Percentiles rank a stretch among this genome's conserved stretches.
These are phyloP conservation scores for Gynandropsis gynandra DNA, from an alignment of 345 rosid species.

Conservation along the genomic window DNA sequence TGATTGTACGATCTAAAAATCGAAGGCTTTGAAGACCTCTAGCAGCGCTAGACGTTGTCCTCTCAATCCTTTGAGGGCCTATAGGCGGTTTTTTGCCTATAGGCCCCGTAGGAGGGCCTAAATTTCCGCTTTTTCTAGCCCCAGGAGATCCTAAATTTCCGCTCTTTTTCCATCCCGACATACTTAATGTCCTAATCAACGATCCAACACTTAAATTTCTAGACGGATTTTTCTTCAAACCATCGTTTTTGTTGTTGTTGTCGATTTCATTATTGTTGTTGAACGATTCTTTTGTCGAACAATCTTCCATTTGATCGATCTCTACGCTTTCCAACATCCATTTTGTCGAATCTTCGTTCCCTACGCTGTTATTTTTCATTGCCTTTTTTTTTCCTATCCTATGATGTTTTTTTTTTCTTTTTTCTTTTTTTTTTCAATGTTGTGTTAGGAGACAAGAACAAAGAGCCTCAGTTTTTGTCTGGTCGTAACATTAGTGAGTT, in stretches of 20 bases:
- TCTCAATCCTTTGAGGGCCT: conserved; percentile 31
- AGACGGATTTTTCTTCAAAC: conserved; percentile 20
- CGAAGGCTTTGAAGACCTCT: conserved; percentile 73
- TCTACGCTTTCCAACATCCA: conserved; percentile 63
- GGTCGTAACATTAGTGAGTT: conserved; percentile 20
- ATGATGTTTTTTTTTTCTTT: background rate
- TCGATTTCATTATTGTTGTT: conserved; percentile 4
- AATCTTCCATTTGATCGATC: conserved; percentile 43
- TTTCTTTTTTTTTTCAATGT: conserved; percentile 14
- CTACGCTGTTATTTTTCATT: conserved; percentile 19
- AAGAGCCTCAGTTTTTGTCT: conserved; percentile 17
- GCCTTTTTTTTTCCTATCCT: conserved; percentile 6
- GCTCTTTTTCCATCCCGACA: conserved; percentile 38
- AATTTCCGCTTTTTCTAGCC: conserved; percentile 18
- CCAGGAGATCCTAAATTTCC: conserved; percentile 16
- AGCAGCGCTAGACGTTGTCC: conserved; percentile 56
- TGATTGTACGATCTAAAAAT: conserved; percentile 66
- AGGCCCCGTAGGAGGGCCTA: conserved; percentile 12
- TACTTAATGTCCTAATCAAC: conserved; percentile 34
- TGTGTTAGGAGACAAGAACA: conserved; percentile 20
- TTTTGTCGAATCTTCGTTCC: conserved; percentile 30
- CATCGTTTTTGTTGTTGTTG: conserved; percentile 19
- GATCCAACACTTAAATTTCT: conserved; percentile 27
- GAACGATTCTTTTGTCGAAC: conserved; percentile 23
- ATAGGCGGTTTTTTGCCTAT: conserved; percentile 11